phyloP scores from a whole-genome alignment of 129 eudicot genomes.

The Flaveria brownii region DNA sequence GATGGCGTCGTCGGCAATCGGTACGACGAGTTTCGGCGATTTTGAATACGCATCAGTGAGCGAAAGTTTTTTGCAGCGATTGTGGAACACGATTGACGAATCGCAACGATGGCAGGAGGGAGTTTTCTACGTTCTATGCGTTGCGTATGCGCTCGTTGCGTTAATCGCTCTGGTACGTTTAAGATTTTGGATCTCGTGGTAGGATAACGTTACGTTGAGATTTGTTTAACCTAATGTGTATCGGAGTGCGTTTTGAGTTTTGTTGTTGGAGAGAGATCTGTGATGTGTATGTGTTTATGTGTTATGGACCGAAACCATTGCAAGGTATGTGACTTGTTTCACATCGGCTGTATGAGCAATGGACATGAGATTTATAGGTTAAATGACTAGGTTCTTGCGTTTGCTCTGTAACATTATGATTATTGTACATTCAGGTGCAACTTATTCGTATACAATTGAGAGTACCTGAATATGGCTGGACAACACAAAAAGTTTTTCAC shows the following conservation, averaged over 20 bases:
- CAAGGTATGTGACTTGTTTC: too few relatives aligned
- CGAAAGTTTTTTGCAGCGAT: conserved; percentile 3
- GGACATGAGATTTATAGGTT: too few relatives aligned
- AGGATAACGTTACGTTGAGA: not conserved
- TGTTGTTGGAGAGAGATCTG: too few relatives aligned
- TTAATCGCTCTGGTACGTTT: conserved; percentile 50
- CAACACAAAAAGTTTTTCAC: conserved; percentile 75
- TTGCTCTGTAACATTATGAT: too few relatives aligned
- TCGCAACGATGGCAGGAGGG: conserved; percentile 39
- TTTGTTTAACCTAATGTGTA: conserved; percentile 9
- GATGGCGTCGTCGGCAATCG: conserved; percentile 14
- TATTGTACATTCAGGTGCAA: conserved; percentile 47
- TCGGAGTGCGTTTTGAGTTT: not conserved
- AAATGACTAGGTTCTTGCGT: too few relatives aligned
- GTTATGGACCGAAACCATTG: too few relatives aligned
- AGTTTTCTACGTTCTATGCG: conserved; percentile 55
- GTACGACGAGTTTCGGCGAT: conserved; percentile 9
- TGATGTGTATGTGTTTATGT: too few relatives aligned
- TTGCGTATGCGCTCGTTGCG: conserved; percentile 56
- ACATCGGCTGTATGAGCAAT: too few relatives aligned
- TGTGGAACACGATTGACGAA: conserved; percentile 43
- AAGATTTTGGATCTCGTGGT: not conserved
- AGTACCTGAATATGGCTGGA: conserved; percentile 75
- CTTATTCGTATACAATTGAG: conserved; percentile 64
- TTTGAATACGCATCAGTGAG: conserved; percentile 14